phyloP scores from a whole-genome alignment of 257 asterid genomes.

The Lavandula angustifolia region DNA sequence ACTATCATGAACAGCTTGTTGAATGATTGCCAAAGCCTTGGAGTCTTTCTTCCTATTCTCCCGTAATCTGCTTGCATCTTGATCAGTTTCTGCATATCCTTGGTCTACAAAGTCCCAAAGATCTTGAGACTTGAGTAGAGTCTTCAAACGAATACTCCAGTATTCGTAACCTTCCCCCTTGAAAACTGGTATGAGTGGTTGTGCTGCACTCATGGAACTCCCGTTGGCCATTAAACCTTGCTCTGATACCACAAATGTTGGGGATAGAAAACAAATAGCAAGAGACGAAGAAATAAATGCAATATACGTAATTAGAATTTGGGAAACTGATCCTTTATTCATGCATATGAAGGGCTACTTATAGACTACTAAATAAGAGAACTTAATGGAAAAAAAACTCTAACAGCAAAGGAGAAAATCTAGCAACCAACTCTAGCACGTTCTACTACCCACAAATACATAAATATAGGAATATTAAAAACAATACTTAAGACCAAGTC shows the following conservation, averaged over 20 bases:
- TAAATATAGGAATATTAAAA: no score
- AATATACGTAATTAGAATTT: no score
- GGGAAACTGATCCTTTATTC: no score
- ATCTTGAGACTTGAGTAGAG: slow-evolving; percentile 17
- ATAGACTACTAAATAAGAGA: no score
- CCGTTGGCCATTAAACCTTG: not conserved
- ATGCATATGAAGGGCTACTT: no score
- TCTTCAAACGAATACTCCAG: slow-evolving; percentile 6
- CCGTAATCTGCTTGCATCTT: not conserved
- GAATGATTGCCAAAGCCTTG: not conserved
- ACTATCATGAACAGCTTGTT: not conserved
- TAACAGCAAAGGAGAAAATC: no score
- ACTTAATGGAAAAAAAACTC: no score
- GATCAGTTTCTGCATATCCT: slow-evolving; percentile 4
- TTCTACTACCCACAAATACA: no score
- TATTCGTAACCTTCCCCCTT: slow-evolving; percentile 1
- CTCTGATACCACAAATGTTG: slow-evolving; percentile 15
- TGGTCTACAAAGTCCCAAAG: slow-evolving; percentile 19
- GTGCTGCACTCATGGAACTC: slow-evolving; percentile 7
- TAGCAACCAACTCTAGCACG: no score
- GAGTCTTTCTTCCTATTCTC: slow-evolving; percentile 12
- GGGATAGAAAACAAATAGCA: not conserved
- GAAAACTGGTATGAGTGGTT: slow-evolving; percentile 8
- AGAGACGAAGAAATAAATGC: no score
- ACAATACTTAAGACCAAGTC: no score